Evolutionary conservation across 169 alveolate species (phyloP).

Genomic region (Eimeria tenella): DNA sequence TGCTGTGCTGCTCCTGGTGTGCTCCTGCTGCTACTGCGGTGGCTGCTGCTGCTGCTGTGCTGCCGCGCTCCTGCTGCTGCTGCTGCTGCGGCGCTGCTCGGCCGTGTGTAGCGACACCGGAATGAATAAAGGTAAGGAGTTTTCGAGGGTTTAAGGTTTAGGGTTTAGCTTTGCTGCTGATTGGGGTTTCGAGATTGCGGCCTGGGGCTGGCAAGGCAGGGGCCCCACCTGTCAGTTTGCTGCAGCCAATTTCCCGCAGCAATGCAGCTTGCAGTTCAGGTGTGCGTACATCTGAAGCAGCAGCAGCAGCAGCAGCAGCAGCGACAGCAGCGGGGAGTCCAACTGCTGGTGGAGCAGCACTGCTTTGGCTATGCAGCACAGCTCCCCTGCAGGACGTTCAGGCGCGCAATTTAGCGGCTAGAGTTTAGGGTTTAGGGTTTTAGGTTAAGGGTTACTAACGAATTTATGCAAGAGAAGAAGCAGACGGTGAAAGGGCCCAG

Average conservation of each 20-base stretch:
- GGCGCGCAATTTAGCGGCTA: too few species aligned
- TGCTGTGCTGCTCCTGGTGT: neutral
- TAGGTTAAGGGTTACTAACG: too few species aligned
- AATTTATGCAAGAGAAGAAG: too few species aligned
- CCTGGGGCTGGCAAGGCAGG: too few species aligned
- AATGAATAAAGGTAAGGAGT: too few species aligned
- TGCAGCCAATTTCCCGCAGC: too few species aligned
- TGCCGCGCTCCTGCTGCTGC: neutral
- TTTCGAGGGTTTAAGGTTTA: neutral
- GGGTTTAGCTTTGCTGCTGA: neutral
- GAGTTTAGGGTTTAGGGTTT: too few species aligned
- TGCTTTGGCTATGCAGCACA: too few species aligned
- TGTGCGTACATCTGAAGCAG: neutral
- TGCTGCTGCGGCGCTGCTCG: neutral
- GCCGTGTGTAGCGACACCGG: neutral
- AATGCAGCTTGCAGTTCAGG: neutral
- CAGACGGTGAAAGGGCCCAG: too few species aligned
- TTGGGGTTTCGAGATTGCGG: neutral
- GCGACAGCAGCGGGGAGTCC: neutral
- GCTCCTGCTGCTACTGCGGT: neutral
- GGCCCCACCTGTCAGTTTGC: too few species aligned
- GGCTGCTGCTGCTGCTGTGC: neutral
- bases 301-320: conserved; percentile 4
- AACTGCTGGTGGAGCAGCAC: neutral
- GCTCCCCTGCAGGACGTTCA: too few species aligned